Conservation (phyloP, 345 rosid species). For the Pistacia integerrima region DNA sequence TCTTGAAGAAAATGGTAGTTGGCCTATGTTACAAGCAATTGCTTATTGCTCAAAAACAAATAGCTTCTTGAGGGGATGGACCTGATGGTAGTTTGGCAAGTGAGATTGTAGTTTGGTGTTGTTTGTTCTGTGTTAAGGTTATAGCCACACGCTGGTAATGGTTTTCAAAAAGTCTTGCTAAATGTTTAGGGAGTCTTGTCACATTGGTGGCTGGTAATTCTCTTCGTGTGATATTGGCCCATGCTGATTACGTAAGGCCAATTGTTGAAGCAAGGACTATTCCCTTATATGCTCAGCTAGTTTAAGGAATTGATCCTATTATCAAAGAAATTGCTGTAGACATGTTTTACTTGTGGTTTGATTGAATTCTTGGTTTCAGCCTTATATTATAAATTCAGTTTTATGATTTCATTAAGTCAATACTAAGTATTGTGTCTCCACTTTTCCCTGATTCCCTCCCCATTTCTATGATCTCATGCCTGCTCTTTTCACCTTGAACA, state of each 20-base stretch:
- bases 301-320: constrained; percentile 43
- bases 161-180: constrained; percentile 30
- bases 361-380: too few relatives aligned
- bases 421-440: too few relatives aligned
- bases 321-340: constrained; percentile 66
- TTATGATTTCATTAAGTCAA: too few relatives aligned
- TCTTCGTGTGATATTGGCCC: constrained; percentile 54
- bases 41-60: constrained; percentile 44
- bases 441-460: too few relatives aligned
- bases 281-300: constrained; percentile 63
- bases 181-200: constrained; percentile 53
- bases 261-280: constrained; percentile 59
- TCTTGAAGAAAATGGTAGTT: constrained; percentile 20
- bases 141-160: constrained; percentile 30
- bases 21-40: constrained; percentile 36
- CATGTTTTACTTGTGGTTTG: constrained; percentile 35
- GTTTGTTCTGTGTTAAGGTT: constrained; percentile 35
- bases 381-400: too few relatives aligned
- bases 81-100: constrained; percentile 33
- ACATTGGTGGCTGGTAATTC: constrained; percentile 60
- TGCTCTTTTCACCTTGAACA: too few relatives aligned
- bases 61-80: constrained; percentile 36
- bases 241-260: constrained; percentile 43
- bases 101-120: constrained; percentile 47
- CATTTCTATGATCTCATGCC: too few relatives aligned